Evolutionary conservation across 2,329 filamentous ascomycete species (phyloP), one percentile per base, ranked within the genome.

Genomic region (Xylariaceae sp.): DNA sequence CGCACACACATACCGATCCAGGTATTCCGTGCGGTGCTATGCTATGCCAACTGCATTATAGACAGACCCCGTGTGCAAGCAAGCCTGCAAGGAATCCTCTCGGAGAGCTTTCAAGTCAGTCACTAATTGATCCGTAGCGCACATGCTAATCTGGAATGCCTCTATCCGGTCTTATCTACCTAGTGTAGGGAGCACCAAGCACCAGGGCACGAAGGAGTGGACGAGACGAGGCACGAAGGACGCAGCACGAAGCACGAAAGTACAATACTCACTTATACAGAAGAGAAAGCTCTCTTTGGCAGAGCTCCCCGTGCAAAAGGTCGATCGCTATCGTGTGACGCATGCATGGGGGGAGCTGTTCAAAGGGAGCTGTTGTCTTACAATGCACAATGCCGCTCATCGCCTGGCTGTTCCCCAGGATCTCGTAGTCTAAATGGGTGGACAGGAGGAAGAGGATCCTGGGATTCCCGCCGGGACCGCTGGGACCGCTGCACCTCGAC

Each of bases 331-430:
- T 63, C 56, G 58, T 57, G 62, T 58, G 60, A 64, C 53, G 17
- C 37, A 30, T 44, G 18, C 52, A 56, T 60, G 50, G 53, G 52
- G 51, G 60, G 53, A 61, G 60, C 58, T 58, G n/a, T 15, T 59
- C 37, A 49, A 53, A 30, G 55, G 47, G 34, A 61, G 58, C 52
- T 59, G 8, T 47, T 44, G 54, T 59, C 56, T 53, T 34, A 52
- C 52, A 51, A 51, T 51, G 49, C 54, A 59, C 54, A 51, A 59
- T 56, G 45, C 48, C 17, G 44, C 23, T 30, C 51, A 53, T n/a
- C 56, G 11, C 49, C 53, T 39, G 35, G 45, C 54, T 50, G 39
- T 42, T 54, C 42, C 42, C 42, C 42, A 45, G 42, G 42, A 45
- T 45, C n/a, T 45, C 42, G 8, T 50, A 13, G 9, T 18, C 45